These are phyloP conservation scores for Ceratocystis papillata DNA, from an alignment of 2,329 filamentous ascomycete species.

Conservation along the genomic window DNA sequence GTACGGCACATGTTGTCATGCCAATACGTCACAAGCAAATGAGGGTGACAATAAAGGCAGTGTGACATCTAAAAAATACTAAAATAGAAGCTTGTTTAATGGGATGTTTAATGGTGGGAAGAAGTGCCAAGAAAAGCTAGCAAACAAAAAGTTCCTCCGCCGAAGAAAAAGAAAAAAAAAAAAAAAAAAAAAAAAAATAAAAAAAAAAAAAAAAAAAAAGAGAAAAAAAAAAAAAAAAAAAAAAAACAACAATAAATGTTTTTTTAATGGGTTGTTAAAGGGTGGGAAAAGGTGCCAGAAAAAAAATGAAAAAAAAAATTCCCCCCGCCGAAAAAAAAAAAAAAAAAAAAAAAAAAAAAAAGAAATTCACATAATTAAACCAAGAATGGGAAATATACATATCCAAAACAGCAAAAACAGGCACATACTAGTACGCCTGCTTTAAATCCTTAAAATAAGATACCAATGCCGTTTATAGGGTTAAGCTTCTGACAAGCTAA, in stretches of 20 bases:
- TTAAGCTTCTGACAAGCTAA: neutral
- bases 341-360: neutral
- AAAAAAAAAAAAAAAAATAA: neutral
- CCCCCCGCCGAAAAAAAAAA: neutral
- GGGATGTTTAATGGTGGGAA: neutral
- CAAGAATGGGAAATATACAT: no score
- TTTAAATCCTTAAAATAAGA: neutral
- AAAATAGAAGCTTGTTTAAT: slow-evolving; percentile 13
- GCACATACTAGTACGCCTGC: neutral
- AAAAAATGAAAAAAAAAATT: neutral
- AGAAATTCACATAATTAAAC: neutral
- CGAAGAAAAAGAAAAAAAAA: neutral
- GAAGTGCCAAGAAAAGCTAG: neutral
- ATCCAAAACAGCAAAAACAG: neutral
- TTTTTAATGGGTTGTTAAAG: no score
- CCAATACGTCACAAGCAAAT: neutral
- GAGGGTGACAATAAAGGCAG: neutral
- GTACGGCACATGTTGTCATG: neutral
- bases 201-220: neutral
- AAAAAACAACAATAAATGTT: no score
- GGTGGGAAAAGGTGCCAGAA: no score
- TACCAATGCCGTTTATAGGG: neutral
- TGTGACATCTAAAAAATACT: neutral
- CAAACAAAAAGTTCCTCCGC: slow-evolving; percentile 4
- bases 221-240: neutral